Percentiles rank a stretch among this genome's conserved stretches.
Evolutionary conservation across 2,329 filamentous ascomycete genomes (phyloP).

Genomic region (Monilinia vaccinii-corymbosi): DNA sequence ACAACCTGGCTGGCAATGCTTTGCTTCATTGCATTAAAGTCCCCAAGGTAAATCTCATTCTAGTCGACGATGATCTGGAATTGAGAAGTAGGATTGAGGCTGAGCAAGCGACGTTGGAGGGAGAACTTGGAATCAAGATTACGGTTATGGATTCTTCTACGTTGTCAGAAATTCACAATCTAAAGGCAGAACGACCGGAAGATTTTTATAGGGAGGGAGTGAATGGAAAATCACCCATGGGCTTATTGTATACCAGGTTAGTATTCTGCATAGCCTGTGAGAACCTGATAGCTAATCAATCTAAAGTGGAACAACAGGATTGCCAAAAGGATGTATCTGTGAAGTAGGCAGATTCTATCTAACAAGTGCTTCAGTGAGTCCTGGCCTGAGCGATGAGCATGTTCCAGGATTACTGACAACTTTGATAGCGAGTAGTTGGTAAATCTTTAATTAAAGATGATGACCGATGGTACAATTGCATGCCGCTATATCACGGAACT

Average conservation of each 20-base stretch:
- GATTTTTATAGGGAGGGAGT: constrained; percentile 47
- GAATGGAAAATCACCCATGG: constrained; percentile 45
- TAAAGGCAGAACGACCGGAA: constrained; percentile 41
- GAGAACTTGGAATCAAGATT: constrained; percentile 42
- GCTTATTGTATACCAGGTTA: constrained; percentile 60
- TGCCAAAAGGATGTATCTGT: constrained; percentile 63
- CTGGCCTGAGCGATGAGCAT: neutral
- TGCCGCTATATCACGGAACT: constrained; percentile 11
- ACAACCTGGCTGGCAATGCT: constrained; percentile 54
- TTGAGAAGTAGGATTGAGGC: constrained; percentile 46
- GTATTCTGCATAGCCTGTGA: constrained; percentile 10
- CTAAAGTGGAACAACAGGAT: constrained; percentile 59
- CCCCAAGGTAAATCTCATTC: constrained; percentile 44
- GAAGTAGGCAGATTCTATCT: constrained; percentile 37
- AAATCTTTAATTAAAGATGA: constrained; percentile 18
- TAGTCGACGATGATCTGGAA: constrained; percentile 48
- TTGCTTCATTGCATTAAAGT: constrained; percentile 57
- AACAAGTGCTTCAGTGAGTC: constrained; percentile 20
- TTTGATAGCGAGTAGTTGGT: neutral
- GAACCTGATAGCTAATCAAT: neutral
- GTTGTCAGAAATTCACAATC: constrained; percentile 38
- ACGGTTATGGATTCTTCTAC: constrained; percentile 42
- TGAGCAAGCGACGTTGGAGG: constrained; percentile 42
- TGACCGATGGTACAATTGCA: constrained; percentile 66
- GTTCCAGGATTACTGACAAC: neutral